phyloP scores from a whole-genome alignment of 768 basidiomycete species.

The Polyporus arcularius region DNA sequence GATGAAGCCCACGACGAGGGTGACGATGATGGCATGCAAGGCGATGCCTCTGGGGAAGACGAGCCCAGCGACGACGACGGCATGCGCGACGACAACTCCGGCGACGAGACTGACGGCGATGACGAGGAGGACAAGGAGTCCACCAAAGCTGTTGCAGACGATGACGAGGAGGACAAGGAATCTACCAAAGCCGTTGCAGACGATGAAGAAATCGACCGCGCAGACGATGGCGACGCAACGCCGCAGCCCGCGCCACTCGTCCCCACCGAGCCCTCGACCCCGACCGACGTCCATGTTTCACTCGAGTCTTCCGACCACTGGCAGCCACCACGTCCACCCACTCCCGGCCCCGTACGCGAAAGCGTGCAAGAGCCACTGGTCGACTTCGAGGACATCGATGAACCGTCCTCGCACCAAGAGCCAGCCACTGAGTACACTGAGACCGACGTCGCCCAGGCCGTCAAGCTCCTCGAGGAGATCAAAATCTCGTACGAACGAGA shows the following conservation, averaged over 20 bases:
- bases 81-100: background rate
- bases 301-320: background rate
- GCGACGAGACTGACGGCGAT: background rate
- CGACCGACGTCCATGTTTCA: no score
- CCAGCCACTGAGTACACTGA: no score
- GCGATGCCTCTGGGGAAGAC: background rate
- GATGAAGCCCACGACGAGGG: background rate
- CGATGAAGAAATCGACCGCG: background rate
- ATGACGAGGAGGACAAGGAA: background rate
- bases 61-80: background rate
- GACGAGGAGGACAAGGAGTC: background rate
- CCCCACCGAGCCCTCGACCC: no score
- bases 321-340: background rate
- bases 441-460: no score
- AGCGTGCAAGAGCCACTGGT: background rate
- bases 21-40: background rate
- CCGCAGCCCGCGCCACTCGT: background rate
- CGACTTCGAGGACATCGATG: background rate
- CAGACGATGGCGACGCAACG: background rate
- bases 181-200: background rate
- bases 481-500: no score
- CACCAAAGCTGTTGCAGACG: background rate
- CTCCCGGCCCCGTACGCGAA: background rate
- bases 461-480: no score
- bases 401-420: background rate